phyloP scores from a whole-genome alignment of 805 yeast species.

The Teunomyces atbi region DNA sequence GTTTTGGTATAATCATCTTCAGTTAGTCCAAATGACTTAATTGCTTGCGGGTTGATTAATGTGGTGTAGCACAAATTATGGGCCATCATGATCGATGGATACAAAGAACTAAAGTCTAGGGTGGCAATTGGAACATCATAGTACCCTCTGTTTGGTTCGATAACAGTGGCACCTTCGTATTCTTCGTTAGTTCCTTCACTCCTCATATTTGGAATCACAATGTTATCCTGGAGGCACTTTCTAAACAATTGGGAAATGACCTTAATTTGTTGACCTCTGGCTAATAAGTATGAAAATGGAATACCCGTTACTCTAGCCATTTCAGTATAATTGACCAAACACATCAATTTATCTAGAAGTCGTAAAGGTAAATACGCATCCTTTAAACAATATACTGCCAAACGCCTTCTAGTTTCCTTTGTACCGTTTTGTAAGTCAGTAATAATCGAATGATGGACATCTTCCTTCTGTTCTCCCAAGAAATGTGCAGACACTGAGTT shows the following conservation, averaged over 20 bases:
- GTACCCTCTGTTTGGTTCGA: conserved; percentile 94
- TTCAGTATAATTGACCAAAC: conserved; percentile 93
- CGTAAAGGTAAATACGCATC: conserved; percentile 93
- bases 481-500: conserved; percentile 95
- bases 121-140: conserved; percentile 98
- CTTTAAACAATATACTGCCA: conserved; percentile 95
- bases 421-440: conserved; percentile 92
- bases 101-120: conserved; percentile 93
- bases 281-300: conserved; percentile 82
- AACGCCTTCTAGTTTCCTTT: conserved; percentile 86
- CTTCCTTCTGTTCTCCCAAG: conserved; percentile 94
- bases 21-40: conserved; percentile 59
- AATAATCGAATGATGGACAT: conserved; percentile 95
- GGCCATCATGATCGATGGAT: conserved; percentile 99
- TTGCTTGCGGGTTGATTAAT: conserved; percentile 64
- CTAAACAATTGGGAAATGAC: conserved; percentile 94
- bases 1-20: conserved; percentile 80
- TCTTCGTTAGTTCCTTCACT: conserved; percentile 83
- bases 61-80: conserved; percentile 97
- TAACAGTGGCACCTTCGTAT: conserved; percentile 98
- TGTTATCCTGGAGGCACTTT: conserved; percentile 81
- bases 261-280: conserved; percentile 97
- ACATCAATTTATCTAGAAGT: conserved; percentile 89
- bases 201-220: conserved; percentile 88
- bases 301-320: conserved; percentile 99